Percentiles rank a stretch among this genome's conserved stretches.
phyloP scores from a whole-genome alignment of 2,329 filamentous ascomycete genomes.

The Pseudogymnoascus sp. region DNA sequence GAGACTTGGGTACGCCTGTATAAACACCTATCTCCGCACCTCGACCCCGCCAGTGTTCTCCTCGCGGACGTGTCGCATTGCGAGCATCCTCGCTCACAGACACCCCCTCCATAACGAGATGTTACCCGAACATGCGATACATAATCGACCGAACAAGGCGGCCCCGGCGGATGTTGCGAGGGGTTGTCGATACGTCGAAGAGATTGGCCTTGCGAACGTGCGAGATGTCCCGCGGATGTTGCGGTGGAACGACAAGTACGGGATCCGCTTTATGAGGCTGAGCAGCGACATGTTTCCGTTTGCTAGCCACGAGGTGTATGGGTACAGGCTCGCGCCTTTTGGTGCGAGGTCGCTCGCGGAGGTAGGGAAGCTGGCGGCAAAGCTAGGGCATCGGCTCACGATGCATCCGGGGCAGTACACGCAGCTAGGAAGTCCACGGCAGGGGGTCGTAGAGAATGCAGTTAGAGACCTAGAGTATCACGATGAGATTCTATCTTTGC shows the following conservation, averaged over 20 bases:
- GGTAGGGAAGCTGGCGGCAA: slow-evolving; percentile 67
- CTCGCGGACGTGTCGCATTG: slow-evolving; percentile 84
- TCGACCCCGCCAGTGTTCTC: slow-evolving; percentile 81
- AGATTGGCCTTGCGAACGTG: slow-evolving; percentile 73
- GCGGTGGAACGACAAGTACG: slow-evolving; percentile 85
- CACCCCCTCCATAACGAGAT: slow-evolving; percentile 71
- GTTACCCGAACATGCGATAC: slow-evolving; percentile 72
- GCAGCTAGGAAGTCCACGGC: slow-evolving; percentile 76
- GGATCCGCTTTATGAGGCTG: slow-evolving; percentile 85
- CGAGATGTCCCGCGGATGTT: slow-evolving; percentile 80
- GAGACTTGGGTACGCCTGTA: slow-evolving; percentile 80
- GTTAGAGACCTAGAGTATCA: slow-evolving; percentile 84
- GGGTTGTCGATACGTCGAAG: slow-evolving; percentile 68
- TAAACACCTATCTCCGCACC: slow-evolving; percentile 84
- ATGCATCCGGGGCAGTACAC: slow-evolving; percentile 92
- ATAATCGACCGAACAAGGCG: slow-evolving; percentile 75
- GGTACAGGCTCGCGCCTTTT: slow-evolving; percentile 78
- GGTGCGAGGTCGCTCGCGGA: slow-evolving; percentile 71
- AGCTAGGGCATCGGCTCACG: slow-evolving; percentile 77
- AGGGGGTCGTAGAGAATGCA: slow-evolving; percentile 68
- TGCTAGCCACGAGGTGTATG: slow-evolving; percentile 79
- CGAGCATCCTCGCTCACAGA: slow-evolving; percentile 83
- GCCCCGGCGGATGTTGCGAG: slow-evolving; percentile 59
- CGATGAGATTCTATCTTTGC: slow-evolving; percentile 71
- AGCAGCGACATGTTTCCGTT: slow-evolving; percentile 98